Evolutionary conservation across 768 basidiomycete species (phyloP).

Genomic region (Candolleomyces aberdarensis): DNA sequence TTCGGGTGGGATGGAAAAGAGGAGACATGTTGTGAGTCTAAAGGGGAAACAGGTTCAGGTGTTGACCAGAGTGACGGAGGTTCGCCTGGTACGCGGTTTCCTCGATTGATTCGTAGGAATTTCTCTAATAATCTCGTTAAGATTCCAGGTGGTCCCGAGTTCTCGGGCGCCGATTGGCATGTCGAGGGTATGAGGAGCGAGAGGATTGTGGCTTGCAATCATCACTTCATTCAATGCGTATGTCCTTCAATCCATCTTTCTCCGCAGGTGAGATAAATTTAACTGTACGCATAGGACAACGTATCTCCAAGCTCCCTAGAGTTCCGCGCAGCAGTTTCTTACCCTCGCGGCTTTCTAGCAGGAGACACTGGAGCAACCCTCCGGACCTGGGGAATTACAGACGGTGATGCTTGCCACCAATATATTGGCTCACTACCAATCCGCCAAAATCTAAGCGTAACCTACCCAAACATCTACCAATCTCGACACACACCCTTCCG

Average conservation of each 20-base stretch:
- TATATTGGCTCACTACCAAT: conserved; percentile 39
- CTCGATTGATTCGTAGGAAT: neutral
- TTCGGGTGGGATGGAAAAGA: conserved; percentile 40
- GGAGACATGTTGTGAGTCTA: conserved; percentile 37
- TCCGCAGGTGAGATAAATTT: neutral
- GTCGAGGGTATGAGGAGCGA: conserved; percentile 55
- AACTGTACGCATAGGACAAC: conserved; percentile 36
- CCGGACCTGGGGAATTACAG: conserved; percentile 48
- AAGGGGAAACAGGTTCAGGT: conserved; percentile 39
- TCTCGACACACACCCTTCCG: conserved; percentile 36
- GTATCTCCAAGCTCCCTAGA: conserved; percentile 30
- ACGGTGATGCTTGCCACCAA: conserved; percentile 48
- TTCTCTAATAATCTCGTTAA: neutral
- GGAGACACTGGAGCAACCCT: conserved; percentile 45
- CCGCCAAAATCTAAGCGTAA: conserved; percentile 33
- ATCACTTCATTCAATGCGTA: conserved; percentile 40
- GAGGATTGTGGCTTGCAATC: conserved; percentile 43
- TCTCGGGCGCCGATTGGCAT: conserved; percentile 40
- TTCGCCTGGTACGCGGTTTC: conserved; percentile 34
- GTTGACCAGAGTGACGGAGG: conserved; percentile 38
- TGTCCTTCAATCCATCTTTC: conserved; percentile 12
- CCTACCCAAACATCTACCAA: conserved; percentile 60
- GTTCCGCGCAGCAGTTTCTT: conserved; percentile 52
- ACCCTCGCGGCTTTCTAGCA: conserved; percentile 39
- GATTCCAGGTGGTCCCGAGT: conserved; percentile 29